These are phyloP conservation scores for Lactarius sanguifluus DNA, from an alignment of 768 basidiomycete species.

Conservation along the genomic window DNA sequence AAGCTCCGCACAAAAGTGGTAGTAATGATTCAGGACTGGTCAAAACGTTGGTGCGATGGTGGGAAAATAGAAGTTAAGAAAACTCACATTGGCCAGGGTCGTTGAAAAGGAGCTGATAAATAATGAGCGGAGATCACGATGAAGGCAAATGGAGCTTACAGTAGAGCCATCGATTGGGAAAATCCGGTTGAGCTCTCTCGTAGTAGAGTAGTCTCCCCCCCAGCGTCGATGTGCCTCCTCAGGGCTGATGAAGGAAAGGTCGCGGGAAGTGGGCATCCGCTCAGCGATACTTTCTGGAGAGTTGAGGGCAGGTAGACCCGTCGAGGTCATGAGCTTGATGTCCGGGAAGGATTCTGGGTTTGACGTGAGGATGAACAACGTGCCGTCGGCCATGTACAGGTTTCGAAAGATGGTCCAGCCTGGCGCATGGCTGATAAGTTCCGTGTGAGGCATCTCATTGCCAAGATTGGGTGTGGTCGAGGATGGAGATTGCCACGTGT, in stretches of 20 bases:
- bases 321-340: slow-evolving; percentile 61
- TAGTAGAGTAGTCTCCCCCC: slow-evolving; percentile 43
- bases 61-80: neutral
- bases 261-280: slow-evolving; percentile 62
- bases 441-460: slow-evolving; percentile 48
- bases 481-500: neutral
- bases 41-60: neutral
- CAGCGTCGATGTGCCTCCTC: slow-evolving; percentile 61
- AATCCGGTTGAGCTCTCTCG: slow-evolving; percentile 46
- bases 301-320: slow-evolving; percentile 55
- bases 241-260: slow-evolving; percentile 62
- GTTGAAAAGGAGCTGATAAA: slow-evolving; percentile 44
- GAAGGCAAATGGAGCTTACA: slow-evolving; percentile 41
- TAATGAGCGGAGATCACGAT: slow-evolving; percentile 1
- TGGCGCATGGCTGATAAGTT: slow-evolving; percentile 62
- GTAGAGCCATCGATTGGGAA: slow-evolving; percentile 73
- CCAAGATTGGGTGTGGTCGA: neutral
- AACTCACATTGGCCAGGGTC: slow-evolving; percentile 60
- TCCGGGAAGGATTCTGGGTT: slow-evolving; percentile 48
- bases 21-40: slow-evolving; percentile 75
- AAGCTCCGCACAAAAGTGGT: slow-evolving; percentile 84
- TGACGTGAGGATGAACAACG: slow-evolving; percentile 65
- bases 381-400: slow-evolving; percentile 83
- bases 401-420: slow-evolving; percentile 87
- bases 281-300: slow-evolving; percentile 62